Conservation (phyloP, 371 early-diverging fungal species). For the Syncephalastrum monosporum region DNA sequence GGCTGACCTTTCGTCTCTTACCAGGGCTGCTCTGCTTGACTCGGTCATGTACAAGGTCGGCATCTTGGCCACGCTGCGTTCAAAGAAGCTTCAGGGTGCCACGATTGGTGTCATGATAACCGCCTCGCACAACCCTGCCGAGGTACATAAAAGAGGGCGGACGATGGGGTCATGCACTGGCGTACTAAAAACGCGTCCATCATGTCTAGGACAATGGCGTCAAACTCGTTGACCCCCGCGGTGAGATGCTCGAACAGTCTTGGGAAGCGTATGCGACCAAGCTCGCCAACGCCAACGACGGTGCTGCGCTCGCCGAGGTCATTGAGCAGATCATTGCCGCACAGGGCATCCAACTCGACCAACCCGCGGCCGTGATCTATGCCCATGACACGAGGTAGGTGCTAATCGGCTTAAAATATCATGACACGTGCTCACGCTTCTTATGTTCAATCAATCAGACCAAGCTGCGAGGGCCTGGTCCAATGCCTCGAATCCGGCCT, state of each 20-base stretch:
- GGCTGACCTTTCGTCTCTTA: neutral
- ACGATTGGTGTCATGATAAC: conserved; percentile 99
- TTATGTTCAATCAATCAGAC: conserved; percentile 35
- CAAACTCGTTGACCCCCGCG: conserved; percentile 98
- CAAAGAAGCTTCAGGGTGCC: conserved; percentile 82
- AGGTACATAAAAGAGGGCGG: conserved; percentile 41
- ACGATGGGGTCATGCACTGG: too few species aligned
- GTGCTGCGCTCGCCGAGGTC: conserved; percentile 61
- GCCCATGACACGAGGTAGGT: conserved; percentile 92
- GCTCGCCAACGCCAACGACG: conserved; percentile 87
- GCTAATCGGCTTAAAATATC: conserved; percentile 2
- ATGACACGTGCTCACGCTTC: neutral
- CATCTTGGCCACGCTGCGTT: conserved; percentile 90
- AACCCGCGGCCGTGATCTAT: conserved; percentile 72
- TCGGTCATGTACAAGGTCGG: conserved; percentile 96
- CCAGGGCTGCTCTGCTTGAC: conserved; percentile 78
- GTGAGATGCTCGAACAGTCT: conserved; percentile 97
- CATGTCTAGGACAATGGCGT: conserved; percentile 95
- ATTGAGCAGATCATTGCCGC: conserved; percentile 65
- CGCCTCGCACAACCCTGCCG: conserved; percentile 98
- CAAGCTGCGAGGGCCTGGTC: conserved; percentile 85
- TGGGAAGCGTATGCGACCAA: conserved; percentile 95
- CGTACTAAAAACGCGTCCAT: neutral
- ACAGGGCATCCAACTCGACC: conserved; percentile 71
- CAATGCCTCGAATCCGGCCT: conserved; percentile 82